Conservation (phyloP, 345 rosid genomes). For the Gossypium raimondii region DNA sequence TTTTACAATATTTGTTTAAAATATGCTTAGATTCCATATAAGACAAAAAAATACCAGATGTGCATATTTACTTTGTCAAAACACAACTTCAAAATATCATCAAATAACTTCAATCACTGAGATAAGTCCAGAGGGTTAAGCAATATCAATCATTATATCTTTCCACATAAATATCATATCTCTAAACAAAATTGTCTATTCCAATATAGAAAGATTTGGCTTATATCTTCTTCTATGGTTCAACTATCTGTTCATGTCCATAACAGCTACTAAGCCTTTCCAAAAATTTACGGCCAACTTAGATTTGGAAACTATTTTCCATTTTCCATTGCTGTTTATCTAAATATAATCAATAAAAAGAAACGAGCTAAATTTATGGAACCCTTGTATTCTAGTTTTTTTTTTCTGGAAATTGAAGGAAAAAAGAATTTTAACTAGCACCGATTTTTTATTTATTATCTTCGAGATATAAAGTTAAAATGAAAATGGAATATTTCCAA, state of each 20-base stretch:
- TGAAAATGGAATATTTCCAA: background rate
- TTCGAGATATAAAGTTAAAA: background rate
- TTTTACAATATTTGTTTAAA: background rate
- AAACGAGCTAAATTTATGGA: background rate
- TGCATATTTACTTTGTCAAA: background rate
- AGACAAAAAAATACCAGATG: background rate
- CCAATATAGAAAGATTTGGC: background rate
- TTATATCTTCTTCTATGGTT: background rate
- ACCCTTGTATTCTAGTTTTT: background rate
- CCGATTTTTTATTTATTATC: background rate
- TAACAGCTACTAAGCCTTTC: background rate
- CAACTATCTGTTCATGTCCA: background rate
- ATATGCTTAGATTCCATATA: background rate
- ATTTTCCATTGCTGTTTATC: background rate
- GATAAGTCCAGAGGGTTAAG: constrained; percentile 3
- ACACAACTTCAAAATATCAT: background rate
- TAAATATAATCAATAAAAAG: background rate
- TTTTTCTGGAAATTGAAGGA: background rate
- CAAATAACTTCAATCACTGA: background rate
- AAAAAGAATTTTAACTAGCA: background rate
- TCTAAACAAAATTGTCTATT: background rate
- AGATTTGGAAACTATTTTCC: background rate
- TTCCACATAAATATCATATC: background rate
- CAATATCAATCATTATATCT: background rate
- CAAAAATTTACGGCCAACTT: background rate